Evolutionary conservation across 2,329 filamentous ascomycete species (phyloP).

Genomic region (Fusarium papillatum): DNA sequence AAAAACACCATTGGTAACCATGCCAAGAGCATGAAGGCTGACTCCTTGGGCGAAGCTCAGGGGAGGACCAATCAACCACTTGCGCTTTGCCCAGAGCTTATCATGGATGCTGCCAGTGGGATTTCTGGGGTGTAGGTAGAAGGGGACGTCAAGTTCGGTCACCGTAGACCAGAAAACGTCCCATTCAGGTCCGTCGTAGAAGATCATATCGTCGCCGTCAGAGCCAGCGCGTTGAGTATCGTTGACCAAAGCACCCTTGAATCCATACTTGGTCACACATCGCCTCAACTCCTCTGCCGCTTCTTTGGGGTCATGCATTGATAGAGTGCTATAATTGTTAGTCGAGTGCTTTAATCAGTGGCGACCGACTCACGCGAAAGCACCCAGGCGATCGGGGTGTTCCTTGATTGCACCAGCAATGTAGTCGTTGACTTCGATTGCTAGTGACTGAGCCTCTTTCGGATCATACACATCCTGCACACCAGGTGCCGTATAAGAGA

Average conservation of each 20-base stretch:
- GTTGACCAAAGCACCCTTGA: slow-evolving; percentile 73
- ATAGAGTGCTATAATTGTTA: slow-evolving; percentile 52
- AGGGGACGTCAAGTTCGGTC: slow-evolving; percentile 71
- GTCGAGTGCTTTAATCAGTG: not conserved
- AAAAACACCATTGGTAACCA: slow-evolving; percentile 65
- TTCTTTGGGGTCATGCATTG: slow-evolving; percentile 66
- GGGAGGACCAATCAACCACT: slow-evolving; percentile 72
- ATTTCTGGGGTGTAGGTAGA: slow-evolving; percentile 74
- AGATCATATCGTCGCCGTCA: slow-evolving; percentile 72
- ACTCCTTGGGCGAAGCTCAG: slow-evolving; percentile 71
- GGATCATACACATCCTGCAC: slow-evolving; percentile 60
- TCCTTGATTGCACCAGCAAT: slow-evolving; percentile 53
- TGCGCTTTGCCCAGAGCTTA: slow-evolving; percentile 69
- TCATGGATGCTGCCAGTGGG: slow-evolving; percentile 69
- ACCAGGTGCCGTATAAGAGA: slow-evolving; percentile 63
- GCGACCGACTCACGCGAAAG: slow-evolving; percentile 61
- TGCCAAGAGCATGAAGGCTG: slow-evolving; percentile 67
- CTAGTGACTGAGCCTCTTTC: slow-evolving; percentile 55
- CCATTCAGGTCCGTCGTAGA: slow-evolving; percentile 73
- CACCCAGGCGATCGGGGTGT: slow-evolving; percentile 58
- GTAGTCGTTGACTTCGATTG: slow-evolving; percentile 59
- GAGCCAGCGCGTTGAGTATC: slow-evolving; percentile 70
- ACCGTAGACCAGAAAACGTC: slow-evolving; percentile 72
- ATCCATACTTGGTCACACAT: slow-evolving; percentile 70
- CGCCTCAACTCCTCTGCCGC: slow-evolving; percentile 64